Evolutionary conservation across 2,329 filamentous ascomycete genomes (phyloP), one percentile per base, ranked within the genome.

Genomic region (Alternaria rosae): DNA sequence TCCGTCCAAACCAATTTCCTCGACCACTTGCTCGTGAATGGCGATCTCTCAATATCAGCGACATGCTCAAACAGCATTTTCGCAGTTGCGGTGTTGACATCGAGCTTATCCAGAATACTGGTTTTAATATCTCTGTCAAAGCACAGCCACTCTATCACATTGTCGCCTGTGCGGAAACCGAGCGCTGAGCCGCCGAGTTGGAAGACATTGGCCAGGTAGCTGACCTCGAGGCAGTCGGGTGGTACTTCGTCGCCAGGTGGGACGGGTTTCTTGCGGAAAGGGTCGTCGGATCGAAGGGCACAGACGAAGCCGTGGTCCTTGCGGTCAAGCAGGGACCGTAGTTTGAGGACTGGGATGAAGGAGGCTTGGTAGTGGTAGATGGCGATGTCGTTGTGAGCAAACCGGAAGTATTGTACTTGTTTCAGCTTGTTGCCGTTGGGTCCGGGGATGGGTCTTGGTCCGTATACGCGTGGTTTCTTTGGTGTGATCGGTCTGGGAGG

Each of bases 41-140:
- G 26, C 2, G 52, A n/a, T 45, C 67, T 70, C 11, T 56, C 52
- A 2, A 69, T 8, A 9, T 43, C 47, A 0, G 61, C 73, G 2
- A 76, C 73, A 20, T 57, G 51, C 23, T 76, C 64, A 32, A 75
- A 75, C n/a, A 71, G 20, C 26, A 50, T 61, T 4, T 28, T 8
- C 20, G 50, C 17, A 1, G 20, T 13, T 5, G 47, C 10, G 10
- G 48, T 44, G 4, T 57, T 11, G 21, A 54, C 28, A 4, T 61
- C 47, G 15, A 64, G 25, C 12, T 30, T 47, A 7, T 52, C 26
- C 3, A 72, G n/a, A 2, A 70, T 47, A 2, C 12, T 15, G 0
- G 35, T 26, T 1, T 66, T 41, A 12, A 72, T 32, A 3, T 58
- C 52, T 1, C 53, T 15, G 4, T 59, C 45, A 30, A 75, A 76